A percentile compares a stretch with the other conserved stretches of the same genome.
Conservation (phyloP, 768 basidiomycete genomes). For the Amanita pallidorosea region DNA sequence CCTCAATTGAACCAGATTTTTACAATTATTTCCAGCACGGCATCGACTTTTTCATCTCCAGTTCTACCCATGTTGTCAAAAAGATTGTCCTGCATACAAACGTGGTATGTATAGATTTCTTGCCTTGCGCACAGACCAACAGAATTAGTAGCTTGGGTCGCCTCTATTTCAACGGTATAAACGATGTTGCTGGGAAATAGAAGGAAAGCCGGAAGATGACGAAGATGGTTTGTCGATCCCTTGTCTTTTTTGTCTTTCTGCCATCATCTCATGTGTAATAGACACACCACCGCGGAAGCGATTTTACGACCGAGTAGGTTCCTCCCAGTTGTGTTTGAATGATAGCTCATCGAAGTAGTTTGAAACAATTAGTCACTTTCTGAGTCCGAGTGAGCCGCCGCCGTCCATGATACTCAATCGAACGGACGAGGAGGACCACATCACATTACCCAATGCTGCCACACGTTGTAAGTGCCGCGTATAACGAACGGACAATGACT, state of each 20-base stretch:
- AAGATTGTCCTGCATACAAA: conserved; percentile 89
- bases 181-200: conserved; percentile 85
- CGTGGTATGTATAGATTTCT: conserved; percentile 39
- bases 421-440: conserved; percentile 62
- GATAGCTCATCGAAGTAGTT: conserved; percentile 30
- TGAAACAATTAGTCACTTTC: conserved; percentile 69
- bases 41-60: conserved; percentile 76
- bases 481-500: background rate
- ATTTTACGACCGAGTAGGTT: conserved; percentile 55
- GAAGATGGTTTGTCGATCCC: conserved; percentile 49
- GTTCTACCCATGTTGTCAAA: conserved; percentile 56
- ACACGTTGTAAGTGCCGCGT: conserved; percentile 44
- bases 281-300: conserved; percentile 68
- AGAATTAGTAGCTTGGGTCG: conserved; percentile 60
- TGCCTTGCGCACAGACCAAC: background rate
- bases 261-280: conserved; percentile 15
- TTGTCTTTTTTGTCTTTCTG: background rate
- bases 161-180: conserved; percentile 87
- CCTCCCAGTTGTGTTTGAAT: background rate
- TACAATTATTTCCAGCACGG: conserved; percentile 93
- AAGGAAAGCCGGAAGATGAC: conserved; percentile 70
- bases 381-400: conserved; percentile 62
- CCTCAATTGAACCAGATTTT: conserved; percentile 44
- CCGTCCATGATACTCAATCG: conserved; percentile 77
- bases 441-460: conserved; percentile 56